phyloP scores from a whole-genome alignment of 2,329 filamentous ascomycete species.

The Aureobasidium sp. region DNA sequence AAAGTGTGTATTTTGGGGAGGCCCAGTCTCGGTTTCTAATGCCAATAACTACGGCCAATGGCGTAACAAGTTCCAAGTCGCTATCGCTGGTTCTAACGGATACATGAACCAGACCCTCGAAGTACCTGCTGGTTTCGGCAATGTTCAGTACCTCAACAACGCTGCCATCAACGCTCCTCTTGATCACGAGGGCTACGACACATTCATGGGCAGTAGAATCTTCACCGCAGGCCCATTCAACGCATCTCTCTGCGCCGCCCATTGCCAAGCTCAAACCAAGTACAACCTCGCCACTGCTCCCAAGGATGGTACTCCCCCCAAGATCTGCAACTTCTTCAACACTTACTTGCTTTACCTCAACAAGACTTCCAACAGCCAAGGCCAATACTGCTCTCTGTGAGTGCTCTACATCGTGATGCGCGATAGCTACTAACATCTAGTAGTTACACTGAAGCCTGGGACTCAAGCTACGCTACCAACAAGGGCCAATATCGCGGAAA shows the following conservation, averaged over 20 bases:
- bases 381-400: slow-evolving; percentile 12
- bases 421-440: not conserved
- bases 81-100: slow-evolving; percentile 13
- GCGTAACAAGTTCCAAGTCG: slow-evolving; percentile 12
- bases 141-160: slow-evolving; percentile 16
- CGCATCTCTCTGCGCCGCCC: slow-evolving; percentile 22
- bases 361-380: slow-evolving; percentile 13
- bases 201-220: slow-evolving; percentile 20
- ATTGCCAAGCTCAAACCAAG: slow-evolving; percentile 16
- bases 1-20: slow-evolving; percentile 15
- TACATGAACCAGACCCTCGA: slow-evolving; percentile 11
- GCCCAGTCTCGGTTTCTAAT: slow-evolving; percentile 8
- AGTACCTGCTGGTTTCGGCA: slow-evolving; percentile 14
- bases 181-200: slow-evolving; percentile 20
- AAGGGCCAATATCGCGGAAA: slow-evolving; percentile 14
- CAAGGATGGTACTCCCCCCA: slow-evolving; percentile 3
- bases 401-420: not conserved
- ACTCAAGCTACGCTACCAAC: slow-evolving; percentile 14
- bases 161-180: slow-evolving; percentile 21
- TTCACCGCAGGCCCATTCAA: slow-evolving; percentile 25
- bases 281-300: slow-evolving; percentile 14
- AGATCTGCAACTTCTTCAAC: slow-evolving; percentile 10
- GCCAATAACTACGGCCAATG: slow-evolving; percentile 12
- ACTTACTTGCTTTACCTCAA: slow-evolving; percentile 7
- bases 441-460: slow-evolving; percentile 15